A percentile compares a stretch with the other conserved stretches of the same genome.
Evolutionary conservation across 306 rosid genomes (phyloP).

Genomic region (Oemleria cerasiformis): DNA sequence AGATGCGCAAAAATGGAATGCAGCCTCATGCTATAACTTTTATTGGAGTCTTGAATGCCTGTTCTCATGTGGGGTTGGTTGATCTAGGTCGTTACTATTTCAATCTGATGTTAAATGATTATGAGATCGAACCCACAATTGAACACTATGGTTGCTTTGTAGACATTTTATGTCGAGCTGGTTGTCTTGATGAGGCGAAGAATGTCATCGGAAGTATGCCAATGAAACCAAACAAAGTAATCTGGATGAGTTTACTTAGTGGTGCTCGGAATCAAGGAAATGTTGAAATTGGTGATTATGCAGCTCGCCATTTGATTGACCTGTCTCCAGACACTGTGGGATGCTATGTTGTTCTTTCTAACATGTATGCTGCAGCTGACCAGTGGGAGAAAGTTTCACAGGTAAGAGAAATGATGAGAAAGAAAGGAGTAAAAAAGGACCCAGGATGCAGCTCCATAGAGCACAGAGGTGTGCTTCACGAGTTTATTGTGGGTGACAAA

Average conservation of each 20-base stretch:
- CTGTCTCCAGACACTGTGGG: slow-evolving; percentile 40
- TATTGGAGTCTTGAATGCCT: slow-evolving; percentile 59
- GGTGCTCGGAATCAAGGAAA: slow-evolving; percentile 48
- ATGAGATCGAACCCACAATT: slow-evolving; percentile 50
- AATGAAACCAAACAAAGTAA: slow-evolving; percentile 47
- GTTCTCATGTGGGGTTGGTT: slow-evolving; percentile 59
- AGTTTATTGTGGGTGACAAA: slow-evolving; percentile 43
- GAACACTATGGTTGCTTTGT: slow-evolving; percentile 62
- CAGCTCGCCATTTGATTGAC: slow-evolving; percentile 47
- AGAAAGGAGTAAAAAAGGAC: slow-evolving; percentile 43
- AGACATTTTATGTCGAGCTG: slow-evolving; percentile 61
- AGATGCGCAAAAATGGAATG: slow-evolving; percentile 43
- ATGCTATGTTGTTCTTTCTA: slow-evolving; percentile 51
- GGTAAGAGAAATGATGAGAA: slow-evolving; percentile 53
- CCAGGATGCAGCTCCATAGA: slow-evolving; percentile 56
- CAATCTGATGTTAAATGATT: slow-evolving; percentile 42
- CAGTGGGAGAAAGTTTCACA: slow-evolving; percentile 50
- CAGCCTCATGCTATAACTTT: slow-evolving; percentile 54
- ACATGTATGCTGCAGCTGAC: slow-evolving; percentile 52
- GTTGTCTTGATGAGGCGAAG: slow-evolving; percentile 52
- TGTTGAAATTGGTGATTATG: slow-evolving; percentile 44
- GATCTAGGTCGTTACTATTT: slow-evolving; percentile 42
- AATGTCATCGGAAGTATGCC: slow-evolving; percentile 49
- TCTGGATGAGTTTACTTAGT: slow-evolving; percentile 62
- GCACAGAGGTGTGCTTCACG: slow-evolving; percentile 47